A percentile compares a stretch with the other conserved stretches of the same genome.
Evolutionary conservation across 148 eudicot species (phyloP).

Genomic region (Chenopodium berlandieri): DNA sequence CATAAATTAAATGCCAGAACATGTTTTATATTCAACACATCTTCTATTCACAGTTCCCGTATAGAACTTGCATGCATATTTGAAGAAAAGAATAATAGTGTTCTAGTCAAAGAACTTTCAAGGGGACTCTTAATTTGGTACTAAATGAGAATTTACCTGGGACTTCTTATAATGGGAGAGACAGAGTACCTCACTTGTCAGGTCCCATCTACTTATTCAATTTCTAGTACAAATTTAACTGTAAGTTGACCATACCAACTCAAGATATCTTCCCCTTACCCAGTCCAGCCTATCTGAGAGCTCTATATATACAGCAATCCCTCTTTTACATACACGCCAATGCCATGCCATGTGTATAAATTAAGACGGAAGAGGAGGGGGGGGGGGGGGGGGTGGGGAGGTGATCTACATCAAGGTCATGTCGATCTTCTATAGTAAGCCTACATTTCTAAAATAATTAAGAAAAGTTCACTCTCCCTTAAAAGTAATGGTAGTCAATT

Average conservation of each 20-base stretch:
- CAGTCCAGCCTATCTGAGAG: too few species aligned
- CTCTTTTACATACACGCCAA: not conserved
- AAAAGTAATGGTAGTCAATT: too few species aligned
- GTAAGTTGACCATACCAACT: not conserved
- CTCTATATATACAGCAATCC: not conserved
- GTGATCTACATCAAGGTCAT: not conserved
- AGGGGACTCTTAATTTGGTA: not conserved
- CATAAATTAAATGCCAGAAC: not conserved
- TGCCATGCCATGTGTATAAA: not conserved
- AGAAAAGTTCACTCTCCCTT: not conserved
- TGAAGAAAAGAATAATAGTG: not conserved
- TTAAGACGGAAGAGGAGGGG: too few species aligned
- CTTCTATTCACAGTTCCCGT: too few species aligned
- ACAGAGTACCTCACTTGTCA: not conserved
- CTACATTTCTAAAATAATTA: not conserved
- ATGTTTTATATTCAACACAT: not conserved
- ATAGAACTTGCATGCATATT: not conserved
- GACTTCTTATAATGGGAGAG: not conserved
- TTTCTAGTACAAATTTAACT: too few species aligned
- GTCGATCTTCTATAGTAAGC: not conserved
- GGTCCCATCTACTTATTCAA: too few species aligned
- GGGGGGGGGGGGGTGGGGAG: too few species aligned
- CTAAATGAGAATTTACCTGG: not conserved
- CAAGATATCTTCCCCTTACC: not conserved
- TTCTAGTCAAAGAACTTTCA: not conserved